phyloP scores from a whole-genome alignment of 768 basidiomycete genomes.

The Fomitopsis pulvina region DNA sequence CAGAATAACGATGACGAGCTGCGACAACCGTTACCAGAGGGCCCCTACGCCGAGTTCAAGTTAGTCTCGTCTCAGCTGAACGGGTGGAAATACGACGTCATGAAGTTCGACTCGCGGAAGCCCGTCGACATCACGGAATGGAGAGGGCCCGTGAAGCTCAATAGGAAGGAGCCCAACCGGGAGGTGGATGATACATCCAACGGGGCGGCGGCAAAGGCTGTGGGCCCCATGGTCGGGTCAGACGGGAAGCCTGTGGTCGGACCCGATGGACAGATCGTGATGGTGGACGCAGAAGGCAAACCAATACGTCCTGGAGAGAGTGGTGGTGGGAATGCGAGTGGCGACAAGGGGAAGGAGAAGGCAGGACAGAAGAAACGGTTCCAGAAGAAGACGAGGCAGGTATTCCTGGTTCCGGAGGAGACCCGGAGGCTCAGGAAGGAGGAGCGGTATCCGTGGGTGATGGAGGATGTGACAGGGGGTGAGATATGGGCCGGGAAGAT shows the following conservation, averaged over 20 bases:
- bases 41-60: constrained; percentile 67
- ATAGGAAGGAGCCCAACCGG: constrained; percentile 73
- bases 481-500: constrained; percentile 81
- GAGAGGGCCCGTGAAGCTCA: constrained; percentile 75
- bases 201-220: constrained; percentile 40
- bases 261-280: constrained; percentile 66
- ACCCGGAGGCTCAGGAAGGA: constrained; percentile 73
- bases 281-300: constrained; percentile 75
- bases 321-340: constrained; percentile 36
- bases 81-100: constrained; percentile 89
- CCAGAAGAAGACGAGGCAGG: constrained; percentile 80
- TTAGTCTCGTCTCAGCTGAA: constrained; percentile 75
- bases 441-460: constrained; percentile 88
- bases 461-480: constrained; percentile 68
- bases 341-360: constrained; percentile 20
- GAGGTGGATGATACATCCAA: constrained; percentile 30
- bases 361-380: constrained; percentile 58
- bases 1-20: constrained; percentile 41
- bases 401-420: constrained; percentile 76
- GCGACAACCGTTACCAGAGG: constrained; percentile 47
- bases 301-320: constrained; percentile 45
- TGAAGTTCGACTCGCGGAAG: constrained; percentile 82
- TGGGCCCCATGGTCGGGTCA: constrained; percentile 68
- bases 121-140: constrained; percentile 63
- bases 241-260: constrained; percentile 86